phyloP scores from a whole-genome alignment of 164 flowering plant species.

The Vitis riparia region DNA sequence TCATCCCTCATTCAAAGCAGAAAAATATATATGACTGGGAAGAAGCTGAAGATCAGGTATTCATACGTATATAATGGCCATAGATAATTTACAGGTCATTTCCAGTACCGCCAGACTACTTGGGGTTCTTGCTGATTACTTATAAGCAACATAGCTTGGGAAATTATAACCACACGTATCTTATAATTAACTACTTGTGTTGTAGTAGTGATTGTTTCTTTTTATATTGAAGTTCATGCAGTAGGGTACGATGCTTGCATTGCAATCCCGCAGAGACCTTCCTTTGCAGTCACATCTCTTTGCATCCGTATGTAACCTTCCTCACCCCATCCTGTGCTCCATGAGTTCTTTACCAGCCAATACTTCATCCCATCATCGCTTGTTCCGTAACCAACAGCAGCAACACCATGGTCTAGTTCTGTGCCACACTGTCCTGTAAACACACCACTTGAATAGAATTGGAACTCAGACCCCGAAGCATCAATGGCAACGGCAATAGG shows the following conservation, averaged over 20 bases:
- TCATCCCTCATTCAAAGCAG: too few species aligned
- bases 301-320: slow-evolving; percentile 8
- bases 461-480: slow-evolving; percentile 17
- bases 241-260: slow-evolving; percentile 1
- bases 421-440: too few species aligned
- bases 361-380: slow-evolving; percentile 14
- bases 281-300: neutral
- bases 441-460: slow-evolving; percentile 33
- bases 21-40: too few species aligned
- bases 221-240: neutral
- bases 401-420: slow-evolving; percentile 29
- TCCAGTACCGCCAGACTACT: too few species aligned
- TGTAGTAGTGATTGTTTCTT: too few species aligned
- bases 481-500: slow-evolving; percentile 29
- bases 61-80: too few species aligned
- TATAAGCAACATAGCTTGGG: too few species aligned
- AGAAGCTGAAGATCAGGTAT: too few species aligned
- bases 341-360: slow-evolving; percentile 12
- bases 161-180: too few species aligned
- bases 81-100: too few species aligned
- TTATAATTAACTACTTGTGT: too few species aligned
- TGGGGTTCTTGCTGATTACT: too few species aligned
- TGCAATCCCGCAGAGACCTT: slow-evolving; percentile 10
- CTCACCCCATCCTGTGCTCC: slow-evolving; percentile 1
- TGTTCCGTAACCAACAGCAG: slow-evolving; percentile 30